Evolutionary conservation across 177 flowering plant species (phyloP).

Genomic region (Tripterygium wilfordii): DNA sequence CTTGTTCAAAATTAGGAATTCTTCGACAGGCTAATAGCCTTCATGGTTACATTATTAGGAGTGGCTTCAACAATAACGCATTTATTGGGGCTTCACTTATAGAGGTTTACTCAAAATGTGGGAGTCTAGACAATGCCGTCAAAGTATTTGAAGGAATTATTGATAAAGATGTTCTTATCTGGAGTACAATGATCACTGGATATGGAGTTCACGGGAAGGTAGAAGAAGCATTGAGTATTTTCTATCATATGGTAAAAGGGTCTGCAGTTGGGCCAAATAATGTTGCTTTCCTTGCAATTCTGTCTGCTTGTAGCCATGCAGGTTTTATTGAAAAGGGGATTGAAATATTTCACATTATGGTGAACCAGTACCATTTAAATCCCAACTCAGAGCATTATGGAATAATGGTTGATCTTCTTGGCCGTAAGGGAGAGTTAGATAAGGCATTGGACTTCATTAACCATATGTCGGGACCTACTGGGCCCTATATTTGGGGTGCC

Average conservation of each 20-base stretch:
- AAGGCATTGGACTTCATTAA: slow-evolving; percentile 36
- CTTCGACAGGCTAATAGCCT: slow-evolving; percentile 47
- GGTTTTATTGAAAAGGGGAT: slow-evolving; percentile 50
- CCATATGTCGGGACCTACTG: slow-evolving; percentile 26
- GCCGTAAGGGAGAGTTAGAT: slow-evolving; percentile 39
- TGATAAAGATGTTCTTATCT: slow-evolving; percentile 39
- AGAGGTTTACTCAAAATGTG: slow-evolving; percentile 59
- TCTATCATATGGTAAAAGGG: slow-evolving; percentile 29
- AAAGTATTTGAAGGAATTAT: slow-evolving; percentile 24
- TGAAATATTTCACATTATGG: slow-evolving; percentile 37
- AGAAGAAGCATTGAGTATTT: slow-evolving; percentile 32
- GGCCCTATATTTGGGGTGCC: slow-evolving; percentile 53
- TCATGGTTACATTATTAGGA: slow-evolving; percentile 36
- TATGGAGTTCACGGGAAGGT: slow-evolving; percentile 54
- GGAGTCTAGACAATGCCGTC: slow-evolving; percentile 35
- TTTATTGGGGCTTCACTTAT: slow-evolving; percentile 49
- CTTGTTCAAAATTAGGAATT: slow-evolving; percentile 46
- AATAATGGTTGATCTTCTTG: slow-evolving; percentile 52
- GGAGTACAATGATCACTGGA: slow-evolving; percentile 54
- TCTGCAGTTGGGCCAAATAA: slow-evolving; percentile 32
- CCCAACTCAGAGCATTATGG: slow-evolving; percentile 43
- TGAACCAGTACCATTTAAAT: slow-evolving; percentile 15
- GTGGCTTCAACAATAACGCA: slow-evolving; percentile 33
- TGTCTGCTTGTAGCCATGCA: slow-evolving; percentile 54
- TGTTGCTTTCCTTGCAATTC: slow-evolving; percentile 42